These are phyloP conservation scores for Clonostachys byssicola DNA, from an alignment of 2,329 filamentous ascomycete species.

Conservation along the genomic window DNA sequence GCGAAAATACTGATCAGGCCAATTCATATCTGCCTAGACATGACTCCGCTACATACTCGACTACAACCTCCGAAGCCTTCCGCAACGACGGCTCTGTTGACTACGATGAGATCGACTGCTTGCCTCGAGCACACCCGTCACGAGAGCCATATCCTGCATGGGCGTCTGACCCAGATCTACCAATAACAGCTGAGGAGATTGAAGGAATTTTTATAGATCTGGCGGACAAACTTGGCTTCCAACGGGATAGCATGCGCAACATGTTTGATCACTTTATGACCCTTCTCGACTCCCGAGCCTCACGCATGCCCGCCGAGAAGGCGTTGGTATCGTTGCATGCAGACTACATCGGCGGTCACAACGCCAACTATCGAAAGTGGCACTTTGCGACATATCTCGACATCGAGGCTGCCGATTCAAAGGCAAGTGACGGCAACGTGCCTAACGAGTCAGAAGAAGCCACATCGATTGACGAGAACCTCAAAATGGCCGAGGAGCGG, in stretches of 20 bases:
- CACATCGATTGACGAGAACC: constrained; percentile 67
- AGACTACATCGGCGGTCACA: constrained; percentile 97
- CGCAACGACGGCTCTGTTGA: too few species aligned
- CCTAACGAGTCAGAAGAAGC: constrained; percentile 66
- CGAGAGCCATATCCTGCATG: constrained; percentile 96
- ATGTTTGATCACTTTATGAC: constrained; percentile 99
- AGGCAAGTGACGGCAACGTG: constrained; percentile 58
- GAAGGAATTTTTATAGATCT: constrained; percentile 97
- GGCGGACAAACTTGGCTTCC: constrained; percentile 95
- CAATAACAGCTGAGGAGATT: constrained; percentile 94
- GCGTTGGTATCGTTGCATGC: constrained; percentile 91
- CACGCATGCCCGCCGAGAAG: constrained; percentile 98
- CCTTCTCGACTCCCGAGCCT: constrained; percentile 88
- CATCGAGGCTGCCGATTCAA: constrained; percentile 80
- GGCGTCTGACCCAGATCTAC: constrained; percentile 96
- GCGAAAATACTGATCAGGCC: too few species aligned
- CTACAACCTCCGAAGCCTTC: too few species aligned
- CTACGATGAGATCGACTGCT: constrained; percentile 76
- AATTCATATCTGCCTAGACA: too few species aligned
- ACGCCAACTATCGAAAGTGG: constrained; percentile 98
- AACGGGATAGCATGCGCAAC: constrained; percentile 99
- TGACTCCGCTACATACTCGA: too few species aligned
- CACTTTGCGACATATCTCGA: constrained; percentile 98
- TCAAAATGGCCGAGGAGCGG: constrained; percentile 93
- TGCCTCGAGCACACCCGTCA: constrained; percentile 87